A percentile compares a stretch with the other conserved stretches of the same genome.
phyloP scores from a whole-genome alignment of 129 eudicot species.

The Pittosporum tobira region DNA sequence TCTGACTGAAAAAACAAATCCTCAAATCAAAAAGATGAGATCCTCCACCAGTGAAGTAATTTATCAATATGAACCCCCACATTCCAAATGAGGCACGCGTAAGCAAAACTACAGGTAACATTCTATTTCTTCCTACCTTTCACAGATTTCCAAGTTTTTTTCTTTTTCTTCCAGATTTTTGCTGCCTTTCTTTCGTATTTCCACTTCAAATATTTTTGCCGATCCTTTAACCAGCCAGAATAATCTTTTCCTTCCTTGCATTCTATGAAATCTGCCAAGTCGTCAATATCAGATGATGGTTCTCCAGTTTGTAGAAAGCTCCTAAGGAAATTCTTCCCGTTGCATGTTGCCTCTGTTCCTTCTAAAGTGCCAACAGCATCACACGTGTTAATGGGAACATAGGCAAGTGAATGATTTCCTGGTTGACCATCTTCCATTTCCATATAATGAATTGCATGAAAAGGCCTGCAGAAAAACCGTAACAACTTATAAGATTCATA shows the following conservation, averaged over 20 bases:
- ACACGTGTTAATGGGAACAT: slow-evolving; percentile 3
- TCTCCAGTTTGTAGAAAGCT: slow-evolving; percentile 14
- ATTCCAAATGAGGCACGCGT: no score
- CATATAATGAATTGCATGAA: slow-evolving; percentile 14
- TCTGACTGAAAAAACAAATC: no score
- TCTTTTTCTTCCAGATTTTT: slow-evolving; percentile 39
- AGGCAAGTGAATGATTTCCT: slow-evolving; percentile 14
- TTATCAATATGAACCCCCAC: no score
- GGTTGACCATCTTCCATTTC: slow-evolving; percentile 11
- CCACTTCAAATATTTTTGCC: slow-evolving; percentile 33
- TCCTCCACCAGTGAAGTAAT: no score
- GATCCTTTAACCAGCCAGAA: slow-evolving; percentile 41
- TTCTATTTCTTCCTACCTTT: slow-evolving; percentile 4
- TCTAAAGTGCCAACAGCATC: slow-evolving; percentile 14
- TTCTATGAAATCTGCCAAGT: slow-evolving; percentile 59
- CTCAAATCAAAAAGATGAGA: no score
- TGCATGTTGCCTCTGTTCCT: slow-evolving; percentile 28
- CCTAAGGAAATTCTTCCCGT: slow-evolving; percentile 51
- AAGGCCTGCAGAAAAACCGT: slow-evolving; percentile 25
- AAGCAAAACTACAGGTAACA: not conserved
- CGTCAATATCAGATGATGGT: slow-evolving; percentile 30
- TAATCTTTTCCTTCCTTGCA: slow-evolving; percentile 71
- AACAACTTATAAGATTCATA: not conserved
- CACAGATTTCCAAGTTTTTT: slow-evolving; percentile 37
- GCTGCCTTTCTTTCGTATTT: slow-evolving; percentile 31